These are phyloP conservation scores for Zostera marina DNA, from an alignment of 116 monocot genomes.

Conservation along the genomic window DNA sequence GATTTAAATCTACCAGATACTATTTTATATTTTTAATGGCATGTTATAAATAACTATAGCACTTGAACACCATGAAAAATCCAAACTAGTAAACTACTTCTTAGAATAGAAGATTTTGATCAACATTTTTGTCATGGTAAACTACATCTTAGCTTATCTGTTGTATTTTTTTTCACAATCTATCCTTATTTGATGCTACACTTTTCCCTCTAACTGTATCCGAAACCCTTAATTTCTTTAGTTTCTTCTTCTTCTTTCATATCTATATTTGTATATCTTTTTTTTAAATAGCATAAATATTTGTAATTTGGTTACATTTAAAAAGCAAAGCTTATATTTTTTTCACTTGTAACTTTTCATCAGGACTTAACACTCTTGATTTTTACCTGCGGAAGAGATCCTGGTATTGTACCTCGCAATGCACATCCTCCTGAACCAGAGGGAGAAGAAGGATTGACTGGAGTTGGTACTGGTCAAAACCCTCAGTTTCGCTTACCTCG, in stretches of 20 bases:
- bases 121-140: neutral
- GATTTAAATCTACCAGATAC: no score
- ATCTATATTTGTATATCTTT: neutral
- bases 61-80: no score
- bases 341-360: conserved; percentile 2
- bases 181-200: neutral
- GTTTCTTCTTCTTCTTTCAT: no score
- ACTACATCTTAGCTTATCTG: neutral
- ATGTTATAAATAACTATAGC: neutral
- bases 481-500: conserved; percentile 24
- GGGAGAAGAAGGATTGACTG: conserved; percentile 18
- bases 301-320: neutral
- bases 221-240: neutral
- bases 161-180: neutral
- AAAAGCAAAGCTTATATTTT: no score
- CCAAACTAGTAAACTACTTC: no score
- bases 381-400: conserved; percentile 66
- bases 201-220: neutral
- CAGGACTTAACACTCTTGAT: conserved; percentile 70
- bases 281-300: neutral
- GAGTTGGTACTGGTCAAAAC: conserved; percentile 17
- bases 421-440: conserved; percentile 51
- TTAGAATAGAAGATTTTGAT: neutral
- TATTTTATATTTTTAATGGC: neutral
- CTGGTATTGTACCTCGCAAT: conserved; percentile 69